Base-by-base conservation (phyloP, 257 asterid species). In the Fraxinus excelsior region DNA sequence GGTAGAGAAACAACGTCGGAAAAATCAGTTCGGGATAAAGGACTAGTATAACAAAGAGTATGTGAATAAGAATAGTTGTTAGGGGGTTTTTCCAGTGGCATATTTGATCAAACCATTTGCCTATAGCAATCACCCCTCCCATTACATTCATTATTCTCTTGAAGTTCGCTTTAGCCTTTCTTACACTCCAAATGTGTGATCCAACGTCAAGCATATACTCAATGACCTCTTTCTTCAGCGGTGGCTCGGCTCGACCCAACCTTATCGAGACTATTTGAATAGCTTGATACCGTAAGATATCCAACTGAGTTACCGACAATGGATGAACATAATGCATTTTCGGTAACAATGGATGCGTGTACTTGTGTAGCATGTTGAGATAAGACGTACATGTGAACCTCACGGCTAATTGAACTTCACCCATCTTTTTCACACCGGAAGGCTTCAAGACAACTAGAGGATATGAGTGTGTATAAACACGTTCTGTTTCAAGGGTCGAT, bases 21-120 rank as follows among this genome's bases (percentile, higher is more conserved):
- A 93, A 74, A 0, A 93, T 87, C 14, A 93, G 75, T 37, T 82
- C 92, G 0, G 98, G 98, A 19, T 82, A 91, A 5, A 90, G 77
- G 23, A 93, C 82, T 6, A 93, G 78, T 26, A 93, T 86, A 12
- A 87, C 79, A 28, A 90, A 82, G 13, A 93, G 88, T 5, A 87
- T 56, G 80, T 93, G 98, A 13, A 91, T 93, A 19, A 93, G 92
- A 53, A 93, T 76, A 21, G 98, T 91, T 0, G 98, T 93, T 0
- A 93, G n/a, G 1, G 98, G 98, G 74, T 93, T 93, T 53, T 85
- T 91, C 98, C 98, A 93, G 0, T 86, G 80, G 84, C 98, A 85
- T 10, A 93, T 79, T 70, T 91, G 92, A 76, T 91, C 85, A 49
- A 93, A 90, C 98, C 98, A 93, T 74, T 81, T 91, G 1, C 79